phyloP scores from a whole-genome alignment of 306 rosid species.

The Adenanthera pavonina region DNA sequence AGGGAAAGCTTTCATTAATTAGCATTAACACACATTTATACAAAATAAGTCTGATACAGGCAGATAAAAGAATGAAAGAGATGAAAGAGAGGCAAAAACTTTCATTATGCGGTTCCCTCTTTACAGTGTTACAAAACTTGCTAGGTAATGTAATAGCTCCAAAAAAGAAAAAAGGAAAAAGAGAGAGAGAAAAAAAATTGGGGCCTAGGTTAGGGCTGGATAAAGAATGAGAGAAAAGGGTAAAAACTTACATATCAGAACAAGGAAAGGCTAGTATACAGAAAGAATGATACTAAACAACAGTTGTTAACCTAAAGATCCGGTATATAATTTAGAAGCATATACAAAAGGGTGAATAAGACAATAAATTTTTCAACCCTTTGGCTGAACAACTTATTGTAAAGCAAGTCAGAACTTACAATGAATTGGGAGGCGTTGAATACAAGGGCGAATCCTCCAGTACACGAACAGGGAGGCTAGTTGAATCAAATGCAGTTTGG shows the following conservation, averaged over 20 bases:
- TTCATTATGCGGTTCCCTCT: constrained; percentile 50
- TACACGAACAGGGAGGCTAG: constrained; percentile 37
- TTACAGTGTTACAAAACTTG: constrained; percentile 53
- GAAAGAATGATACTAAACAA: constrained; percentile 66
- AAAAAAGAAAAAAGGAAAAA: background rate
- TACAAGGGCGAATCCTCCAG: constrained; percentile 43
- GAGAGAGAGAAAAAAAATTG: background rate
- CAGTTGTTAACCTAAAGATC: constrained; percentile 56
- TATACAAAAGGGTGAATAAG: constrained; percentile 62
- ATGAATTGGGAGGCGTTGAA: constrained; percentile 47
- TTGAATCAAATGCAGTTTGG: constrained; percentile 51
- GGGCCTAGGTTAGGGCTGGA: constrained; percentile 54
- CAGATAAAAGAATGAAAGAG: constrained; percentile 4
- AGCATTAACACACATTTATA: constrained; percentile 18
- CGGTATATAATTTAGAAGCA: constrained; percentile 45
- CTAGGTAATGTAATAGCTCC: constrained; percentile 19
- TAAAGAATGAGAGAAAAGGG: constrained; percentile 53
- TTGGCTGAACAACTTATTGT: constrained; percentile 43
- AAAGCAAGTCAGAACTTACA: constrained; percentile 42
- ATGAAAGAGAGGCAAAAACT: constrained; percentile 22
- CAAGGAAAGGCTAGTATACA: constrained; percentile 55
- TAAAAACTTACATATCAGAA: constrained; percentile 40
- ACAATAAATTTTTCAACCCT: constrained; percentile 55
- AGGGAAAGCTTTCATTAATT: constrained; percentile 15
- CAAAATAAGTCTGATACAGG: constrained; percentile 4